phyloP scores from a whole-genome alignment of 768 basidiomycete species.

The Cubamyces lactineus region DNA sequence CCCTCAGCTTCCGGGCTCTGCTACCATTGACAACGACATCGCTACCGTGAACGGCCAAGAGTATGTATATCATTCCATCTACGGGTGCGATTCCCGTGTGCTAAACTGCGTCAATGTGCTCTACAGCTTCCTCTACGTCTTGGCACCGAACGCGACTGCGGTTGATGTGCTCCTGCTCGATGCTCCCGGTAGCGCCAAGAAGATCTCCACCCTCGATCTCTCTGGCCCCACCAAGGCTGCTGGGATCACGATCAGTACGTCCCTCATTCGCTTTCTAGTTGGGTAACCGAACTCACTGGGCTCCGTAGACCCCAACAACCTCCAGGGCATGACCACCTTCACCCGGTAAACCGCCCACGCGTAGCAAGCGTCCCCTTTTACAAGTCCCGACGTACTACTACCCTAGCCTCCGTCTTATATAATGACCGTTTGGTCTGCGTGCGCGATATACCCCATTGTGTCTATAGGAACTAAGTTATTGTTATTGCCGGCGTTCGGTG shows the following conservation, averaged over 20 bases:
- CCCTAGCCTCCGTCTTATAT: neutral
- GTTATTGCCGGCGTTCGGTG: conserved; percentile 8
- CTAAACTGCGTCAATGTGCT: neutral
- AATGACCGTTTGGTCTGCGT: neutral
- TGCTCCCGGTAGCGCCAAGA: conserved; percentile 40
- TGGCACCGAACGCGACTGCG: conserved; percentile 42
- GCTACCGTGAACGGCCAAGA: conserved; percentile 37
- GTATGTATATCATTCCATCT: conserved; percentile 21
- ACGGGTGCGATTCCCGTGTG: neutral
- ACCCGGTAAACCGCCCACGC: conserved; percentile 10
- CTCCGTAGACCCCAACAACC: conserved; percentile 35
- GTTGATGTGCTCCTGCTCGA: conserved; percentile 45
- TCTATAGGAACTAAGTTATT: conserved; percentile 1
- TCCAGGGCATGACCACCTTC: conserved; percentile 44
- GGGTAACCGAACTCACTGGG: neutral
- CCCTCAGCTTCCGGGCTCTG: conserved; percentile 23
- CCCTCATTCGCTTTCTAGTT: neutral
- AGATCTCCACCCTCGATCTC: conserved; percentile 39
- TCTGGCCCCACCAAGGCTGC: conserved; percentile 37
- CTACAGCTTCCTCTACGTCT: conserved; percentile 45
- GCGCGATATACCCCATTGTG: conserved; percentile 6
- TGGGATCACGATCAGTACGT: conserved; percentile 42
- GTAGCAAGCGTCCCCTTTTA: neutral
- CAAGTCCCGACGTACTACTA: neutral
- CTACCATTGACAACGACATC: conserved; percentile 36